Percentiles rank a stretch among this genome's conserved stretches.
Conservation (phyloP, 768 basidiomycete genomes). For the Lactifluus volemus region DNA sequence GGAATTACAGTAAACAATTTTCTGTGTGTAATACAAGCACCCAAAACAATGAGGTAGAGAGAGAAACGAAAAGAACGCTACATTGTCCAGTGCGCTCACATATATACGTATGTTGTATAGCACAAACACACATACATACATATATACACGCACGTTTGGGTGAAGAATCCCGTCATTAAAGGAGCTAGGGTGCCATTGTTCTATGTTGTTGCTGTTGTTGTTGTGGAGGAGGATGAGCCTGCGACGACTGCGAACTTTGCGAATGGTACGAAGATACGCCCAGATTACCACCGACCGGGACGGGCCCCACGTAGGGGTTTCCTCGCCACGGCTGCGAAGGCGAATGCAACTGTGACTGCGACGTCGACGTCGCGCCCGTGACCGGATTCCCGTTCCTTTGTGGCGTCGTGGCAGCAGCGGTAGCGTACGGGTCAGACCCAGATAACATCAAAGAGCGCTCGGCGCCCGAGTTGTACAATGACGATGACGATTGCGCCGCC, state of each 20-base stretch:
- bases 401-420: background rate
- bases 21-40: slow-evolving; percentile 4
- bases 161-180: background rate
- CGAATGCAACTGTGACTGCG: too few relatives aligned
- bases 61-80: background rate
- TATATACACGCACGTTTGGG: background rate
- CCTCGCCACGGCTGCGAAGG: slow-evolving; percentile 9
- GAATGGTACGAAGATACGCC: slow-evolving; percentile 5
- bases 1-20: slow-evolving; percentile 4
- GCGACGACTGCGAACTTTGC: background rate
- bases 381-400: slow-evolving; percentile 1
- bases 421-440: slow-evolving; percentile 1
- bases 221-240: background rate
- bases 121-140: background rate
- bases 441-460: slow-evolving; percentile 14
- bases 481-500: background rate
- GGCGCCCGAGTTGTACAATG: slow-evolving; percentile 1
- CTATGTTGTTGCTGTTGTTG: slow-evolving; percentile 10
- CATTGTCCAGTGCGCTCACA: background rate
- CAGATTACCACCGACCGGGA: background rate
- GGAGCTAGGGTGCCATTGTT: slow-evolving; percentile 1
- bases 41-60: background rate
- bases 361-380: background rate
- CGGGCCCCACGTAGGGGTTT: slow-evolving; percentile 1
- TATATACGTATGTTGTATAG: background rate